These are phyloP conservation scores for Macroventuria anomochaeta DNA, from an alignment of 2,329 filamentous ascomycete species.

Conservation along the genomic window DNA sequence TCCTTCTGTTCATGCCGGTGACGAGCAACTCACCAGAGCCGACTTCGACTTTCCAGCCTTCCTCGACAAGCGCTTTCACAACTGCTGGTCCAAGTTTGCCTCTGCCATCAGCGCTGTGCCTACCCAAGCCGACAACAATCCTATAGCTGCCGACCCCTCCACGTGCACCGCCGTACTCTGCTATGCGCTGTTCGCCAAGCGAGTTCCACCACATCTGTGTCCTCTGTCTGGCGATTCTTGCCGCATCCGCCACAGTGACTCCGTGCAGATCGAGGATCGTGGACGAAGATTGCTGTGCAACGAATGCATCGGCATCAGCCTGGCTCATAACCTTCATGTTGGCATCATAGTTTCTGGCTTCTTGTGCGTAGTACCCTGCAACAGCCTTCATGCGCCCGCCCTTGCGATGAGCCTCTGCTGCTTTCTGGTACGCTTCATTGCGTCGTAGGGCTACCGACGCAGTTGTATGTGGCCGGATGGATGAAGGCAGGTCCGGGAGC, in stretches of 20 bases:
- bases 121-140: conserved; percentile 81
- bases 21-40: conserved; percentile 74
- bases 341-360: conserved; percentile 69
- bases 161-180: conserved; percentile 49
- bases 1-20: conserved; percentile 59
- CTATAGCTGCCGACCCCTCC: conserved; percentile 64
- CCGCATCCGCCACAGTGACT: conserved; percentile 78
- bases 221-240: conserved; percentile 73
- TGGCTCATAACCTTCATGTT: conserved; percentile 65
- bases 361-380: conserved; percentile 75
- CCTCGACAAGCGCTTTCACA: conserved; percentile 72
- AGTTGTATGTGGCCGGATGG: conserved; percentile 49
- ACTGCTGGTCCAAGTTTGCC: conserved; percentile 81
- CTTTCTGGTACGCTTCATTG: conserved; percentile 62
- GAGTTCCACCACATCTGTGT: conserved; percentile 78
- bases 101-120: conserved; percentile 77
- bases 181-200: conserved; percentile 69
- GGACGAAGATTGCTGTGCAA: conserved; percentile 72
- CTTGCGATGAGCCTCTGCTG: conserved; percentile 63
- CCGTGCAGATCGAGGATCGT: conserved; percentile 80
- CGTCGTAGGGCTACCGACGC: conserved; percentile 55
- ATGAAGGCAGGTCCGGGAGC: conserved; percentile 34
- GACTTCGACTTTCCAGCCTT: conserved; percentile 83
- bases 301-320: conserved; percentile 73
- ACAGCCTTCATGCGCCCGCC: conserved; percentile 75